These are phyloP conservation scores for Camillea tinctor DNA, from an alignment of 2,329 filamentous ascomycete genomes.

Conservation along the genomic window DNA sequence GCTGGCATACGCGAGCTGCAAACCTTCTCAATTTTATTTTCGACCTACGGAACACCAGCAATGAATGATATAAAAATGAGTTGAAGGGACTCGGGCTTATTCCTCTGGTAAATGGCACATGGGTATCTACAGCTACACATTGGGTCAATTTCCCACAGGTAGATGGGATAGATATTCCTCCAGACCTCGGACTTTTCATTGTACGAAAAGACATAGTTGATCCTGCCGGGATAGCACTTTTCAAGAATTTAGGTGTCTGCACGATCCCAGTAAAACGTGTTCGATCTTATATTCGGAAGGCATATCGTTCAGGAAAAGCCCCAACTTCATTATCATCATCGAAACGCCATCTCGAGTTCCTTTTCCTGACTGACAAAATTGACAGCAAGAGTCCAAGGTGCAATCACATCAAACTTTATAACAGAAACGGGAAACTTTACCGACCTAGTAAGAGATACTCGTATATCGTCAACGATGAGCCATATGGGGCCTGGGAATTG, in stretches of 20 bases:
- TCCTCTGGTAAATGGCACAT: conserved; percentile 15
- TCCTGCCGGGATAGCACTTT: not conserved
- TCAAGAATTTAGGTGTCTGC: conserved; percentile 4
- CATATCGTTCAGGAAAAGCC: conserved; percentile 2
- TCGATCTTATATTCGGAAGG: conserved; percentile 9
- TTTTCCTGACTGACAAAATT: conserved; percentile 18
- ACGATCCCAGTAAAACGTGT: not conserved
- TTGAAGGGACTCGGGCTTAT: conserved; percentile 14
- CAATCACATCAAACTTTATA: not conserved
- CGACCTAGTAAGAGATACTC: not conserved
- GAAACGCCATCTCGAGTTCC: conserved; percentile 17
- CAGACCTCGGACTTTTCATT: conserved; percentile 10
- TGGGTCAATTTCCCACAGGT: conserved; percentile 15
- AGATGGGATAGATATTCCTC: conserved; percentile 14
- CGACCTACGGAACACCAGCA: too few relatives aligned
- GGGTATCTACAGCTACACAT: conserved; percentile 12
- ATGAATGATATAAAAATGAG: too few relatives aligned
- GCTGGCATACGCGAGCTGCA: conserved; percentile 21
- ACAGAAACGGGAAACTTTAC: not conserved
- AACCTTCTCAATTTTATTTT: conserved; percentile 12
- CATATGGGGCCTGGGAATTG: conserved; percentile 17
- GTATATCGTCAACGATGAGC: conserved; percentile 14
- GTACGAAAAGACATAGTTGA: conserved; percentile 8
- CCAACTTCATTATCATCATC: not conserved
- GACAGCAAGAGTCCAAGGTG: too few relatives aligned